These are phyloP conservation scores for Alloascoidea hylecoeti DNA, from an alignment of 805 yeast species.

Conservation along the genomic window DNA sequence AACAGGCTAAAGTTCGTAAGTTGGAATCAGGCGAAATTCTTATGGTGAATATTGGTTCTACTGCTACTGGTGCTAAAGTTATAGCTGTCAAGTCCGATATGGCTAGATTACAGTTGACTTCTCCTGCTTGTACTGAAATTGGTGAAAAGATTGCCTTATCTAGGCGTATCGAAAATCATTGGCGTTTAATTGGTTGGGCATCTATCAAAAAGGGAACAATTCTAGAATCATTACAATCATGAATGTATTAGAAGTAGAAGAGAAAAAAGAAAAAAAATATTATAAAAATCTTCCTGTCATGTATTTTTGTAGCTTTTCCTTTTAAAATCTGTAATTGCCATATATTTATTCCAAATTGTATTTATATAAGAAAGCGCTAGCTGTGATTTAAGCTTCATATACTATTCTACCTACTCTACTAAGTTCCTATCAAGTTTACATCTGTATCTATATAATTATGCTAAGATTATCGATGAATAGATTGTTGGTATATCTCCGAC, in stretches of 20 bases:
- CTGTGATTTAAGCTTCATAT: no score
- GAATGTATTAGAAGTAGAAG: background rate
- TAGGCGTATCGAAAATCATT: slow-evolving; percentile 98
- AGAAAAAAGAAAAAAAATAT: no score
- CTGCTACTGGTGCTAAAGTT: slow-evolving; percentile 98
- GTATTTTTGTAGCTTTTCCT: no score
- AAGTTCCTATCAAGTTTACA: no score
- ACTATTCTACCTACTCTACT: no score
- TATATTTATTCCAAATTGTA: no score
- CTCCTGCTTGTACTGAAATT: slow-evolving; percentile 98
- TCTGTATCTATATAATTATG: no score
- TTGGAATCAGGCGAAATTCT: slow-evolving; percentile 88
- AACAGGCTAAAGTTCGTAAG: slow-evolving; percentile 93
- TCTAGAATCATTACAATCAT: slow-evolving; percentile 41
- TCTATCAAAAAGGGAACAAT: slow-evolving; percentile 90
- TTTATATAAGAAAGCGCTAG: no score
- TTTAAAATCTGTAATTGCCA: no score
- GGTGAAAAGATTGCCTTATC: slow-evolving; percentile 97
- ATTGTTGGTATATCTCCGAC: slow-evolving; percentile 14
- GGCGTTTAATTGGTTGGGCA: slow-evolving; percentile 99
- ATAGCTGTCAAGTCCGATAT: slow-evolving; percentile 97
- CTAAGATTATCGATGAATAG: no score
- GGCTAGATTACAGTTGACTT: slow-evolving; percentile 93
- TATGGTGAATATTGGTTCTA: slow-evolving; percentile 98
- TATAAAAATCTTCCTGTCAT: no score